These are phyloP conservation scores for Prunus persica DNA, from an alignment of 306 rosid genomes.

Conservation along the genomic window DNA sequence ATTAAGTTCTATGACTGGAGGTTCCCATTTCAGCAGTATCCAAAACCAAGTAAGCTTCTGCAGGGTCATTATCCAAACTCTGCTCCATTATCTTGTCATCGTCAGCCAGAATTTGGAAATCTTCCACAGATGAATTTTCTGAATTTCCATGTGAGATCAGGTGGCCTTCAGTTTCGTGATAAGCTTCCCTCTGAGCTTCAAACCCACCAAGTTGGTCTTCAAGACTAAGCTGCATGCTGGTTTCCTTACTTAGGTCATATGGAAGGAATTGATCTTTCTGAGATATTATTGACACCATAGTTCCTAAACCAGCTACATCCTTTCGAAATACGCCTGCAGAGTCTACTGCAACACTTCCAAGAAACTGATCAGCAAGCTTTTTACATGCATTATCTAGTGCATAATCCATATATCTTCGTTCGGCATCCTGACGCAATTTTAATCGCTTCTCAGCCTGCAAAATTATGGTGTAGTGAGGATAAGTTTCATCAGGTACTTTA, in stretches of 20 bases:
- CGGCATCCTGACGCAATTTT: conserved; percentile 4
- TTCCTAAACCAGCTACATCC: neutral
- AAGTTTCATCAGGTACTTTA: neutral
- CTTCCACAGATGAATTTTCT: conserved; percentile 1
- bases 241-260: neutral
- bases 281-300: neutral
- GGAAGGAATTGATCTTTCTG: conserved; percentile 8
- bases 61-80: conserved; percentile 18
- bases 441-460: conserved; percentile 21
- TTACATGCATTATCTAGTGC: conserved; percentile 19
- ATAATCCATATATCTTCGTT: neutral
- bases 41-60: conserved; percentile 22
- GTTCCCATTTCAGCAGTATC: neutral
- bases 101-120: neutral
- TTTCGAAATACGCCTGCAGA: neutral
- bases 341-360: neutral
- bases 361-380: conserved; percentile 13
- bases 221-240: neutral
- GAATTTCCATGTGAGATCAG: conserved; percentile 2
- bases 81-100: neutral
- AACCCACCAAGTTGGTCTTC: neutral
- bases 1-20: neutral
- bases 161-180: neutral
- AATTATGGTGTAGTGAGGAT: neutral
- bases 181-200: neutral